A percentile compares a stretch with the other conserved stretches of the same genome.
phyloP scores from a whole-genome alignment of 169 alveolate species.

The Plasmodium gallinaceum region DNA sequence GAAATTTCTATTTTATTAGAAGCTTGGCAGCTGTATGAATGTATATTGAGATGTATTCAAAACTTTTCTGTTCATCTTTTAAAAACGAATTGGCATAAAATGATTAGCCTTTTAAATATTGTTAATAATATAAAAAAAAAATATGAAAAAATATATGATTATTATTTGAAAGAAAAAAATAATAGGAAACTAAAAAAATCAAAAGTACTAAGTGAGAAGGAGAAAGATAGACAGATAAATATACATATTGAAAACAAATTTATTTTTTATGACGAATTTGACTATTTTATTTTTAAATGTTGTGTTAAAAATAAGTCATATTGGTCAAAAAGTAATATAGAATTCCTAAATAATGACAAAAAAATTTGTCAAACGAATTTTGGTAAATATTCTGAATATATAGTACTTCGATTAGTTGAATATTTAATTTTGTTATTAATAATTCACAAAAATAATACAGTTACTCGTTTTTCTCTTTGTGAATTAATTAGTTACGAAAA shows the following conservation, averaged over 20 bases:
- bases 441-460: constrained; percentile 47
- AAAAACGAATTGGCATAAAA: constrained; percentile 78
- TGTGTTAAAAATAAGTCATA: background rate
- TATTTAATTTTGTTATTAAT: constrained; percentile 25
- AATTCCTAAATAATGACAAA: background rate
- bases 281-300: constrained; percentile 16
- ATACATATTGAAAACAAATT: background rate
- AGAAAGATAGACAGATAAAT: background rate
- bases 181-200: background rate
- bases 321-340: no score
- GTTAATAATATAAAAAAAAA: constrained; percentile 6
- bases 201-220: background rate
- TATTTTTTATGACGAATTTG: constrained; percentile 9
- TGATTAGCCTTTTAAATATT: constrained; percentile 27
- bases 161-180: background rate
- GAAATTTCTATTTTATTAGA: background rate
- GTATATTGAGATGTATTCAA: constrained; percentile 75
- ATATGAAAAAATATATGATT: background rate
- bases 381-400: constrained; percentile 12
- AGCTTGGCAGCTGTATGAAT: constrained; percentile 46
- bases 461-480: constrained; percentile 42
- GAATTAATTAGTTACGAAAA: constrained; percentile 4
- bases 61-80: constrained; percentile 79
- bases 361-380: background rate
- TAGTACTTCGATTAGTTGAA: constrained; percentile 19